Percentiles rank a stretch among this genome's conserved stretches.
Conservation (phyloP, 225 moss, liverwort and hornwort species). For the Bryoerythrophyllum caledonicum region DNA sequence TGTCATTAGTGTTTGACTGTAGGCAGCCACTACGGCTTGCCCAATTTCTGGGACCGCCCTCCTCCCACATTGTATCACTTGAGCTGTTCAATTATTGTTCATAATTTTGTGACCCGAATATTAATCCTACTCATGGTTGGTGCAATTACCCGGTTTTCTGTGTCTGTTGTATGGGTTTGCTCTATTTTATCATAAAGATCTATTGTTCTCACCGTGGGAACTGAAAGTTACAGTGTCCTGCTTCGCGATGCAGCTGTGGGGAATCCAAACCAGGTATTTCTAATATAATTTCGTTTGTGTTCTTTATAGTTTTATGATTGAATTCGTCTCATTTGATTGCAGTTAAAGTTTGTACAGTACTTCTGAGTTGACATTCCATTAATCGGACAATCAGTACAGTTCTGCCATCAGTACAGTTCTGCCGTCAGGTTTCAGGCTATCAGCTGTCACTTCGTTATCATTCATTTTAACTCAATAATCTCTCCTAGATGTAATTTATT, state of each 20-base stretch:
- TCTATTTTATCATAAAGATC: not conserved
- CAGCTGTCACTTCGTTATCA: not conserved
- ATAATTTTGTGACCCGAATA: constrained; percentile 42
- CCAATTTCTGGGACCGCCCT: constrained; percentile 23
- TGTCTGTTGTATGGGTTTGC: not conserved
- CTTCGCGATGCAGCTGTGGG: not conserved
- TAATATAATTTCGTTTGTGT: not conserved
- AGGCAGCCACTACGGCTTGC: constrained; percentile 15
- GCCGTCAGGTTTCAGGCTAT: not conserved
- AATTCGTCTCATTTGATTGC: not conserved
- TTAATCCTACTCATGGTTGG: not conserved
- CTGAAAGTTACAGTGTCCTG: not conserved
- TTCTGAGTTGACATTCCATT: constrained; percentile 4
- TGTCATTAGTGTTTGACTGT: constrained; percentile 30
- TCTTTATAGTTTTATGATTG: not conserved
- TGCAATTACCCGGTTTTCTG: not conserved
- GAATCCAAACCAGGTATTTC: not conserved
- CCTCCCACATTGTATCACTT: constrained; percentile 47
- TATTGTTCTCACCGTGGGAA: not conserved
- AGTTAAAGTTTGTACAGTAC: not conserved
- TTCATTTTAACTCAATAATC: not conserved
- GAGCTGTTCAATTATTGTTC: constrained; percentile 49
- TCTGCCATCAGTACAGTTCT: not conserved
- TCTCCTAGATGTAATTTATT: not conserved
- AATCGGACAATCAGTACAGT: not conserved